Percentiles rank a stretch among this genome's conserved stretches.
These are phyloP conservation scores for Lachnellula subtilissima DNA, from an alignment of 2,329 filamentous ascomycete species.

Conservation along the genomic window DNA sequence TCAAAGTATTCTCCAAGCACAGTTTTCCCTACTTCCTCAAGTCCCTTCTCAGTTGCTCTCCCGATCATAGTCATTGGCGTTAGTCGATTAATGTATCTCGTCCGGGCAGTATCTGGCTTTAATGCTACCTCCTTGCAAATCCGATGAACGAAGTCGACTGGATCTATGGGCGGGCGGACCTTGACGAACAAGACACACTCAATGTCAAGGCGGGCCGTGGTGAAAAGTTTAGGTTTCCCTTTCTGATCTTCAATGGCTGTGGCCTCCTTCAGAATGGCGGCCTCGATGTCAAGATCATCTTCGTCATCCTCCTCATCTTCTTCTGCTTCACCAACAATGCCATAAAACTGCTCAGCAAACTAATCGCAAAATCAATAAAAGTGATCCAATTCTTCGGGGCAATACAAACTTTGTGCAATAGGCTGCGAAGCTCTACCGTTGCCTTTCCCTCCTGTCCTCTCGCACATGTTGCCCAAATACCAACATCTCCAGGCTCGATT, in stretches of 20 bases:
- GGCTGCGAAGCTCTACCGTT: conserved; percentile 57
- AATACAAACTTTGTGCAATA: conserved; percentile 61
- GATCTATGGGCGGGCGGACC: conserved; percentile 50
- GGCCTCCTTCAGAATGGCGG: conserved; percentile 68
- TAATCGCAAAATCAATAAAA: conserved; percentile 30
- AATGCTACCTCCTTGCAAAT: conserved; percentile 51
- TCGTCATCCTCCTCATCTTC: conserved; percentile 37
- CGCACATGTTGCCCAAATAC: conserved; percentile 75
- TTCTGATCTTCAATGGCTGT: conserved; percentile 49
- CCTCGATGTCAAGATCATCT: conserved; percentile 59
- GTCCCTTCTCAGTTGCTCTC: conserved; percentile 64
- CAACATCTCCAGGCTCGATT: conserved; percentile 64
- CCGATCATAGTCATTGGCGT: conserved; percentile 50
- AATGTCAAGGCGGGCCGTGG: conserved; percentile 49
- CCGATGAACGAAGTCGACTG: conserved; percentile 47
- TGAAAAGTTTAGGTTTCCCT: conserved; percentile 42
- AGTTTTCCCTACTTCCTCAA: conserved; percentile 58
- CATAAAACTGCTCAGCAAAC: conserved; percentile 62
- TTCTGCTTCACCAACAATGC: conserved; percentile 34
- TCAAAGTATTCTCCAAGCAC: conserved; percentile 61
- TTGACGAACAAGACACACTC: conserved; percentile 61
- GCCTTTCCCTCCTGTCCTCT: conserved; percentile 67
- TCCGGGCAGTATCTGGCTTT: conserved; percentile 42
- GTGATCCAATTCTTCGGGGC: conserved; percentile 5
- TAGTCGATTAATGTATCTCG: conserved; percentile 57